These are phyloP conservation scores for Colletotrichum sp. DNA, from an alignment of 2,329 filamentous ascomycete genomes.

Conservation along the genomic window DNA sequence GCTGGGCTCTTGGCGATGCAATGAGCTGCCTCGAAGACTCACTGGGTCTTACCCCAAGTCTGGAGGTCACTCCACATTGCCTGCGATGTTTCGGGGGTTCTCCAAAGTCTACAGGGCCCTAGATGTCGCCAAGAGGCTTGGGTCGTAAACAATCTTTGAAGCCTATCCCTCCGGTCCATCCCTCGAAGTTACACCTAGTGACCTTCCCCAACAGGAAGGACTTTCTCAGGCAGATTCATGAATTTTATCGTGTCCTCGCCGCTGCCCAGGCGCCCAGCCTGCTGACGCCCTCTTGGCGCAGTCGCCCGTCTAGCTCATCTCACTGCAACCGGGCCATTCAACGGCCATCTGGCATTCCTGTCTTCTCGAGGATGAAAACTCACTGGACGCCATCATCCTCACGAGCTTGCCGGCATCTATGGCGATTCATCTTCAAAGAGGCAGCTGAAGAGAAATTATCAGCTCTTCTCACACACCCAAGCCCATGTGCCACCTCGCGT, in stretches of 20 bases:
- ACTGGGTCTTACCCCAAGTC: background rate
- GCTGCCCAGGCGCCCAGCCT: slow-evolving; percentile 6
- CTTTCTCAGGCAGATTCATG: background rate
- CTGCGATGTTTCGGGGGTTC: background rate
- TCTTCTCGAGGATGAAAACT: background rate
- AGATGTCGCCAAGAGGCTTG: background rate
- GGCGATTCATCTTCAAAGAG: background rate
- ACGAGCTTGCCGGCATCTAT: slow-evolving; percentile 6
- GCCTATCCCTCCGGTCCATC: background rate
- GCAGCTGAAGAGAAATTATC: background rate
- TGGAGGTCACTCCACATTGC: background rate
- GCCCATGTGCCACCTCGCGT: background rate
- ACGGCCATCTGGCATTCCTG: background rate
- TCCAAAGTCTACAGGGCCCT: background rate
- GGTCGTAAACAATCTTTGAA: background rate
- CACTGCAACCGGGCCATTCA: background rate
- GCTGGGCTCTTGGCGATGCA: slow-evolving; percentile 5
- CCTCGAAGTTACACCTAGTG: background rate
- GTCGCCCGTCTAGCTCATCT: background rate
- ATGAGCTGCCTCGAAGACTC: background rate
- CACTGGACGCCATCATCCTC: background rate
- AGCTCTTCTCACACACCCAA: background rate
- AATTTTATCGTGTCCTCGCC: background rate
- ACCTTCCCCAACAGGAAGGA: slow-evolving; percentile 13
- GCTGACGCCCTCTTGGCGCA: slow-evolving; percentile 17